phyloP scores from a whole-genome alignment of 371 early-diverging fungal genomes.

The Synchytrium microbalum region DNA sequence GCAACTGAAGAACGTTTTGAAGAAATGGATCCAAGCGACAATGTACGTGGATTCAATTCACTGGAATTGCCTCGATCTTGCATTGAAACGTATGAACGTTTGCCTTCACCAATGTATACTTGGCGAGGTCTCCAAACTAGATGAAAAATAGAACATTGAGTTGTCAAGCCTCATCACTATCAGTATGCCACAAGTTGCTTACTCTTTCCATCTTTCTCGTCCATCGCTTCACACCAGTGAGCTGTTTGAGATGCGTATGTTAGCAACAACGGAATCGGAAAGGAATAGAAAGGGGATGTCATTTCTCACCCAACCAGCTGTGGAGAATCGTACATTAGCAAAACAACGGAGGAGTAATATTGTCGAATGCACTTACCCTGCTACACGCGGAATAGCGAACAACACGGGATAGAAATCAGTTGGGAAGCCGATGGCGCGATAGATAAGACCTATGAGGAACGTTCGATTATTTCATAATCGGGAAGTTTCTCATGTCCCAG shows the following conservation, averaged over 20 bases:
- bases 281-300: slow-evolving; percentile 29
- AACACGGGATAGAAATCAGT: slow-evolving; percentile 62
- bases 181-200: too few relatives aligned
- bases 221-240: too few relatives aligned
- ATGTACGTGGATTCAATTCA: too few relatives aligned
- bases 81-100: slow-evolving; percentile 37
- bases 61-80: too few relatives aligned
- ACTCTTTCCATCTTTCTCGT: too few relatives aligned
- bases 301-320: slow-evolving; percentile 6
- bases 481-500: too few relatives aligned
- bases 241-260: slow-evolving; percentile 29
- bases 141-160: too few relatives aligned
- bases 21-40: too few relatives aligned
- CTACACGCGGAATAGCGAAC: slow-evolving; percentile 40
- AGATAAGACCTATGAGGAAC: slow-evolving; percentile 29
- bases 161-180: too few relatives aligned
- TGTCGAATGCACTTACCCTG: slow-evolving; percentile 44
- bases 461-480: background rate
- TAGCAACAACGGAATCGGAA: slow-evolving; percentile 37
- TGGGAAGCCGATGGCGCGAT: slow-evolving; percentile 51
- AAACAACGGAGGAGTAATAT: background rate
- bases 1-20: too few relatives aligned
- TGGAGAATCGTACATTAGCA: background rate
- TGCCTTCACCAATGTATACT: slow-evolving; percentile 39
- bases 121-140: slow-evolving; percentile 59